Conservation (phyloP, 345 rosid genomes). For the Litchi chinensis region DNA sequence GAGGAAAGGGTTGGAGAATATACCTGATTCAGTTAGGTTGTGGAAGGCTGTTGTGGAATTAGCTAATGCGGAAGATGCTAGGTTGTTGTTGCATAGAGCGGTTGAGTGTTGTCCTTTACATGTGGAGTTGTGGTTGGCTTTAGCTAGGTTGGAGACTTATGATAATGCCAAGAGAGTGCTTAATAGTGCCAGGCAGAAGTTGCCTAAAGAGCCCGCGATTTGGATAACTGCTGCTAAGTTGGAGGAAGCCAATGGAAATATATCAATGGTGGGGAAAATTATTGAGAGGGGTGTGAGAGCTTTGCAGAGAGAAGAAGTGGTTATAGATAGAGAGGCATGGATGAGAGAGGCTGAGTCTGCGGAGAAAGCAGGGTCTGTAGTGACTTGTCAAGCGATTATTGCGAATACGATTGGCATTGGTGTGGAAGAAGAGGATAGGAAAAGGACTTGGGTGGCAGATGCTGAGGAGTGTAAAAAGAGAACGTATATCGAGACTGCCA, state of each 20-base stretch:
- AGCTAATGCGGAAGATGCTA: slow-evolving; percentile 75
- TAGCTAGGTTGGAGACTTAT: slow-evolving; percentile 84
- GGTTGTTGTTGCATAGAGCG: slow-evolving; percentile 79
- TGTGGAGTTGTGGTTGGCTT: slow-evolving; percentile 86
- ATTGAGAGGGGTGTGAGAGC: slow-evolving; percentile 91
- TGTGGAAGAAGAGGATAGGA: slow-evolving; percentile 95
- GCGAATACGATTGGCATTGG: slow-evolving; percentile 79
- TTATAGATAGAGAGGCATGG: slow-evolving; percentile 87
- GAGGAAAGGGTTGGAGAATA: slow-evolving; percentile 81
- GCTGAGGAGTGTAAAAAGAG: slow-evolving; percentile 96
- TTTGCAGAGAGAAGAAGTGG: slow-evolving; percentile 83
- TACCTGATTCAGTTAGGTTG: slow-evolving; percentile 85
- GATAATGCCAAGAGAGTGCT: slow-evolving; percentile 75
- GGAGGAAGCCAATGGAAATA: slow-evolving; percentile 92
- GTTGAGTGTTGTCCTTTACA: slow-evolving; percentile 95
- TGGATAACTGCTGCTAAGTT: slow-evolving; percentile 96
- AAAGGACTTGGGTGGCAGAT: slow-evolving; percentile 98
- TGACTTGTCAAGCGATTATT: slow-evolving; percentile 84
- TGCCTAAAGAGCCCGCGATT: slow-evolving; percentile 85
- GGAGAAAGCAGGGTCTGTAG: slow-evolving; percentile 81
- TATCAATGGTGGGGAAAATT: slow-evolving; percentile 73
- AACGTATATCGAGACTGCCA: slow-evolving; percentile 85
- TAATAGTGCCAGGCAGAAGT: slow-evolving; percentile 69
- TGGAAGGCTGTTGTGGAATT: slow-evolving; percentile 93
- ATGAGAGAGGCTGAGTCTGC: slow-evolving; percentile 95